phyloP scores from a whole-genome alignment of 345 rosid genomes.

The Citropsis articulata region DNA sequence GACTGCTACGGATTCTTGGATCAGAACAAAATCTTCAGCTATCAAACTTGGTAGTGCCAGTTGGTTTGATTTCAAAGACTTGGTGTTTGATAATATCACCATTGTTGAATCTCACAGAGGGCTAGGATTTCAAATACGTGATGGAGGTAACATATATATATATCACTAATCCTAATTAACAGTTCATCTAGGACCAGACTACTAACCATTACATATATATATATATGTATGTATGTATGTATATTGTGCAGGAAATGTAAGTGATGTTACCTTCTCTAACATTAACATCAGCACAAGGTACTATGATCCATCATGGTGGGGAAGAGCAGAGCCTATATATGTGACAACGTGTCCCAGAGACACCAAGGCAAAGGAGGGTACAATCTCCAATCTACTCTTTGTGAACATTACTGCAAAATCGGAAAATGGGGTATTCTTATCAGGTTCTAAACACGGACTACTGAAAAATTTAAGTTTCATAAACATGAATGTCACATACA shows the following conservation, averaged over 20 bases:
- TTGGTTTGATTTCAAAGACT: constrained; percentile 65
- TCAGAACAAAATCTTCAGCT: constrained; percentile 85
- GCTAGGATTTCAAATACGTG: constrained; percentile 79
- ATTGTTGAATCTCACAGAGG: constrained; percentile 89
- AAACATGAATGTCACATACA: constrained; percentile 56
- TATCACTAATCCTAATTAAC: too few relatives aligned
- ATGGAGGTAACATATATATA: constrained; percentile 58
- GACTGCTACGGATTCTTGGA: constrained; percentile 81
- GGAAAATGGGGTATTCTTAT: constrained; percentile 81
- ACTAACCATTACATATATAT: neutral
- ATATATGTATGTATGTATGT: too few relatives aligned
- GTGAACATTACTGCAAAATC: constrained; percentile 64
- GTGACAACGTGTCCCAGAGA: constrained; percentile 71
- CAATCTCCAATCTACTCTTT: constrained; percentile 62
- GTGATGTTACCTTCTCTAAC: constrained; percentile 76
- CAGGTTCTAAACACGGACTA: constrained; percentile 68
- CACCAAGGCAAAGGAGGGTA: constrained; percentile 46
- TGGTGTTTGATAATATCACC: constrained; percentile 76
- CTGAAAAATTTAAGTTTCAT: constrained; percentile 60
- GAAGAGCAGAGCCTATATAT: constrained; percentile 94
- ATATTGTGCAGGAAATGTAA: constrained; percentile 69
- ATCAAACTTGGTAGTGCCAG: constrained; percentile 96
- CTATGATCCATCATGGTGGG: constrained; percentile 92
- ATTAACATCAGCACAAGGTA: constrained; percentile 81
- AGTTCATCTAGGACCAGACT: neutral